phyloP scores from a whole-genome alignment of 371 early-diverging fungal species.

The Coelomomyces lativittatus region DNA sequence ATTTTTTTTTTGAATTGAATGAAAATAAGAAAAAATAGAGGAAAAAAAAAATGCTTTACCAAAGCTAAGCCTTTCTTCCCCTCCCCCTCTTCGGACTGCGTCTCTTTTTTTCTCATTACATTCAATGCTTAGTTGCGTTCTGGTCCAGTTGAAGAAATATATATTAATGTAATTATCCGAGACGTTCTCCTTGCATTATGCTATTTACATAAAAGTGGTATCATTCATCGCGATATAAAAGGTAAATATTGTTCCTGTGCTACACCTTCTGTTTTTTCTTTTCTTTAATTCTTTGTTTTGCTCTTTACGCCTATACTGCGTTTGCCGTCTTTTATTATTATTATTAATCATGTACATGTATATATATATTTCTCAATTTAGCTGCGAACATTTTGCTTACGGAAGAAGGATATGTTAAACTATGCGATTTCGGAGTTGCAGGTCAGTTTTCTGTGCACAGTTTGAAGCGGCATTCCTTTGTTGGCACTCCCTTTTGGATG shows the following conservation, averaged over 20 bases:
- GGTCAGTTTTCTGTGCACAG: conserved; percentile 36
- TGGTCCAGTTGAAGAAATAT: conserved; percentile 67
- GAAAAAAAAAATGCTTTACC: no score
- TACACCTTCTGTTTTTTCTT: background rate
- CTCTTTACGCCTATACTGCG: background rate
- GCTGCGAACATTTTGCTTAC: conserved; percentile 83
- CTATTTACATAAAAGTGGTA: conserved; percentile 79
- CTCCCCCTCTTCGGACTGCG: background rate
- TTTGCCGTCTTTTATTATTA: conserved; percentile 1
- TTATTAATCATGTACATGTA: conserved; percentile 2
- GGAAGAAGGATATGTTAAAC: conserved; percentile 64
- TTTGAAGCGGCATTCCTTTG: conserved; percentile 62
- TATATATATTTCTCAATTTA: conserved; percentile 4
- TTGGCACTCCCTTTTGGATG: conserved; percentile 55
- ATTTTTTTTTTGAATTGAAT: conserved; percentile 3
- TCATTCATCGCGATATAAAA: conserved; percentile 95
- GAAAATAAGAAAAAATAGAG: no score
- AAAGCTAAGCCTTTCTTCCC: background rate
- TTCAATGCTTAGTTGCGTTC: conserved; percentile 62
- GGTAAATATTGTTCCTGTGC: conserved; percentile 16
- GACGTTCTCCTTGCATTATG: conserved; percentile 70
- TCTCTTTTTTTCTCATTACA: background rate
- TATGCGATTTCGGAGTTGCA: conserved; percentile 60
- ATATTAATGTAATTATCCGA: conserved; percentile 65
- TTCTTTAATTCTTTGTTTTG: conserved; percentile 1